Percentiles rank a stretch among this genome's conserved stretches.
Conservation (phyloP, 192 early-diverging fungal species). For the Podila verticillata region DNA sequence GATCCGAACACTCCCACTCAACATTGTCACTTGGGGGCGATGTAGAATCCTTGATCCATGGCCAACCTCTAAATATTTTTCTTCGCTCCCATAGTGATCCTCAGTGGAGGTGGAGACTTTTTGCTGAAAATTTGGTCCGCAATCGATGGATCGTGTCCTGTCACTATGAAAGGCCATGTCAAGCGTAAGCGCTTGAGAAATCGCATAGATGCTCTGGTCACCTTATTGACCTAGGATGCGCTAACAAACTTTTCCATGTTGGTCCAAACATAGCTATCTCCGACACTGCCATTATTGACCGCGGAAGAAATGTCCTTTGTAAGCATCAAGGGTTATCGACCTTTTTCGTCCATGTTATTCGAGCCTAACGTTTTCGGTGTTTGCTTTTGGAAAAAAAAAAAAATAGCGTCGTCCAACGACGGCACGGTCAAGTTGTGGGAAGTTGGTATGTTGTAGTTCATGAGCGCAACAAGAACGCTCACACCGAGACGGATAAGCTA, state of each 20-base stretch:
- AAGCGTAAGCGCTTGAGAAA: conserved; percentile 41
- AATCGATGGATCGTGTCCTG: conserved; percentile 77
- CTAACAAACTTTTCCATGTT: not conserved
- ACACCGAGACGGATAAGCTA: too few relatives aligned
- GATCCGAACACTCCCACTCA: too few relatives aligned
- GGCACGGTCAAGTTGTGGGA: conserved; percentile 67
- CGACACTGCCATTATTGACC: conserved; percentile 70
- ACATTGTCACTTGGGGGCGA: not conserved
- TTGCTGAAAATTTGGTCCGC: conserved; percentile 80
- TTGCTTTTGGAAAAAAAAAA: conserved; percentile 1
- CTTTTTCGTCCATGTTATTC: too few relatives aligned
- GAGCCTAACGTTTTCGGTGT: too few relatives aligned
- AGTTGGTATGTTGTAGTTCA: conserved; percentile 53
- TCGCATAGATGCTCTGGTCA: not conserved
- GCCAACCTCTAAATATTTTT: not conserved
- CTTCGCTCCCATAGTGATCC: conserved; percentile 55
- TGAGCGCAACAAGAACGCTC: not conserved
- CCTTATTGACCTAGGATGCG: not conserved
- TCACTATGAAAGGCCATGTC: conserved; percentile 75
- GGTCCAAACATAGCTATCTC: conserved; percentile 54
- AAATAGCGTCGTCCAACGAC: conserved; percentile 62
- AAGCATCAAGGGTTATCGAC: conserved; percentile 9
- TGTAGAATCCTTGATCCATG: too few relatives aligned
- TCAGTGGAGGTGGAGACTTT: conserved; percentile 76
- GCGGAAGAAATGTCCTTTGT: conserved; percentile 76